Percentiles rank a stretch among this genome's conserved stretches.
Evolutionary conservation across 78 protist genomes (phyloP).

Genomic region (Paratrimastix pyriformis): DNA sequence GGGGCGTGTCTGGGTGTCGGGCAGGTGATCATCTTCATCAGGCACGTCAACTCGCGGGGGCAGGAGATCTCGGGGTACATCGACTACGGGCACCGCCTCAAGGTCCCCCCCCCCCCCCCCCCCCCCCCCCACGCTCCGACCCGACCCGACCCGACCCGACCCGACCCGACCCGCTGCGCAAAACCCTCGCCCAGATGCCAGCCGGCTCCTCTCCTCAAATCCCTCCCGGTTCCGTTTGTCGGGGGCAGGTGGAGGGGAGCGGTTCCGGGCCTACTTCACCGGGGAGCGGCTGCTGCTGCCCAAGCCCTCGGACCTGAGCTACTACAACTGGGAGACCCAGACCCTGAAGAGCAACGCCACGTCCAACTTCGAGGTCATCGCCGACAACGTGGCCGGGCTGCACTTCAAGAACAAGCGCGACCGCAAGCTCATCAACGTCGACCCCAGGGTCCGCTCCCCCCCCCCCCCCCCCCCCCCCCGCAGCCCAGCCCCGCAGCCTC

Average conservation of each 20-base stretch:
- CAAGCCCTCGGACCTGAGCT: conserved; percentile 68
- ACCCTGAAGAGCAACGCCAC: conserved; percentile 34
- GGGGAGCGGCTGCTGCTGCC: conserved; percentile 53
- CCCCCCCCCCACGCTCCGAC: no score
- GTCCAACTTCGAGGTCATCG: conserved; percentile 59
- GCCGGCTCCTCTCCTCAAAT: no score
- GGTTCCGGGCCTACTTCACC: conserved; percentile 54
- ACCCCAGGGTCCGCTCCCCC: conserved; percentile 44
- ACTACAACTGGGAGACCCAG: conserved; percentile 84
- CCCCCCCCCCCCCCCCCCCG: no score
- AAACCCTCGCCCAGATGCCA: no score
- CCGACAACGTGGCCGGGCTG: conserved; percentile 65
- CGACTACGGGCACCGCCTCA: conserved; percentile 74
- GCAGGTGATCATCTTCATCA: conserved; percentile 66
- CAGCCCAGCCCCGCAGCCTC: conserved; percentile 4
- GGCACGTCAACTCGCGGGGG: conserved; percentile 57
- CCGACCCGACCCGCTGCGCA: no score
- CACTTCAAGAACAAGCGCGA: conserved; percentile 82
- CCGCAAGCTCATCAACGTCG: conserved; percentile 67
- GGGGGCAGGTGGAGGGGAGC: no score
- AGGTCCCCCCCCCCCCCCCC: no score
- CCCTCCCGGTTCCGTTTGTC: no score
- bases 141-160: no score
- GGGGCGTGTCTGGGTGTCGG: no score
- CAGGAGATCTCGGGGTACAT: conserved; percentile 80